Base-by-base conservation (phyloP, 352 stramenopile genomes). In the Globisporangium mamillatum region DNA sequence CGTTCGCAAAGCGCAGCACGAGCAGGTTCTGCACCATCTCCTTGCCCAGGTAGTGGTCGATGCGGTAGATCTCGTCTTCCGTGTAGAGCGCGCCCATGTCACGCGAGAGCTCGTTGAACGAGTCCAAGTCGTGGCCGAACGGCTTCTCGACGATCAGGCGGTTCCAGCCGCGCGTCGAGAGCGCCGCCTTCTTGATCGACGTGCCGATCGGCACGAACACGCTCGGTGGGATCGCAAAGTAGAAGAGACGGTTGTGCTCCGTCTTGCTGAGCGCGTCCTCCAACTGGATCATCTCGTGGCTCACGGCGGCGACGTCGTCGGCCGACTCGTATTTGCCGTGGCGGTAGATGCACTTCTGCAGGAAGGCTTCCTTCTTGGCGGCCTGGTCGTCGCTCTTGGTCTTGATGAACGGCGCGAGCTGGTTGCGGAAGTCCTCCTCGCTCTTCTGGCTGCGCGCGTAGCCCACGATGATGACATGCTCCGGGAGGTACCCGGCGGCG, bases 11-110 rank as follows among this genome's bases (percentile, higher is more conserved):
- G 63, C 98, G 85, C 73, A 99, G 80, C 12, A 98, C 81, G 27
- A 98, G 84, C 50, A 99, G 74, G 78, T 99, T 99, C 77, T 99
- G 95, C 54, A 99, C 97, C 89, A 99, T 98, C 75, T 99, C 97
- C 78, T 99, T 99, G 65, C 93, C 93, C 7, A 98, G 75, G 70
- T 98, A 98, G 76, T 99, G 97, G 79, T 99, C 97, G 72, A 99
- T 99, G 56, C 97, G 92, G 81, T 98, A 99, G 63, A 99, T 88
- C 72, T 98, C 86, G 64, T 97, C 81, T 70, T 94, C 87, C 18
- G 50, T 68, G 70, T 91, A 94, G 32, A 98, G 80, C 60, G 84
- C 75, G 2, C 81, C 75, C 73, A 99, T 90, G 59, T 95, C 89
- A 55, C 75, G 58, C 54, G 96, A 90, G 12, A 99, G 84, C 67